Conservation (phyloP, 2,329 filamentous ascomycete species). For the Sporothrix schenckii region DNA sequence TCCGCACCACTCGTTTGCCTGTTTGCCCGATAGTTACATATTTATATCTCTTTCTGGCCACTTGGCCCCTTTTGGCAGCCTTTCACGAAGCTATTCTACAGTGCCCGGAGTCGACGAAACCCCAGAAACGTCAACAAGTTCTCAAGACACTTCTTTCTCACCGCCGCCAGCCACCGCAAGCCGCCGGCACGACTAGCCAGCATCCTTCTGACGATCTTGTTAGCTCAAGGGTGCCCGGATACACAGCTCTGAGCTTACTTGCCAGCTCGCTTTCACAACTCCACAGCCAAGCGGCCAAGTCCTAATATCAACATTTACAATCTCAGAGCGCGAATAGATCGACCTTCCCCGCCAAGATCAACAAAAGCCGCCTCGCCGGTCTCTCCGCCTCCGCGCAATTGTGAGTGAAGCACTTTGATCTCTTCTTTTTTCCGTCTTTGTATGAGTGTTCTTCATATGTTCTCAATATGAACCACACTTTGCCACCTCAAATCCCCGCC, state of each 20-base stretch:
- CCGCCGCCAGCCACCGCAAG: not conserved
- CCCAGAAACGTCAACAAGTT: not conserved
- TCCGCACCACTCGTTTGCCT: conserved; percentile 10
- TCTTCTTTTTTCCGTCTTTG: not conserved
- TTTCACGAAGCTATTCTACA: not conserved
- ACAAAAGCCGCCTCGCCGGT: not conserved
- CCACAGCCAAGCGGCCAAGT: too few species aligned
- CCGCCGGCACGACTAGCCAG: not conserved
- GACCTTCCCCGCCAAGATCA: not conserved
- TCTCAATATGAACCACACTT: not conserved
- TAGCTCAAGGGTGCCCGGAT: not conserved
- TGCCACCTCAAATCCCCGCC: not conserved
- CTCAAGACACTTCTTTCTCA: not conserved
- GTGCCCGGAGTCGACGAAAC: not conserved
- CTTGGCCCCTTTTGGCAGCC: not conserved
- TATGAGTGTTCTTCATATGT: not conserved
- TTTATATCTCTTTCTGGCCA: not conserved
- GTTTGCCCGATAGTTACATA: too few species aligned
- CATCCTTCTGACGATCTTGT: conserved; percentile 11
- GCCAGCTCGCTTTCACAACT: not conserved
- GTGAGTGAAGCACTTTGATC: not conserved
- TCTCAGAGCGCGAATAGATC: not conserved
- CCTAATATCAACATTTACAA: not conserved
- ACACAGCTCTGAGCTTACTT: conserved; percentile 1
- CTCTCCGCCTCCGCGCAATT: conserved; percentile 19